These are phyloP conservation scores for Trichomonascaceae sp. DNA, from an alignment of 1,139 yeast species.

Conservation along the genomic window DNA sequence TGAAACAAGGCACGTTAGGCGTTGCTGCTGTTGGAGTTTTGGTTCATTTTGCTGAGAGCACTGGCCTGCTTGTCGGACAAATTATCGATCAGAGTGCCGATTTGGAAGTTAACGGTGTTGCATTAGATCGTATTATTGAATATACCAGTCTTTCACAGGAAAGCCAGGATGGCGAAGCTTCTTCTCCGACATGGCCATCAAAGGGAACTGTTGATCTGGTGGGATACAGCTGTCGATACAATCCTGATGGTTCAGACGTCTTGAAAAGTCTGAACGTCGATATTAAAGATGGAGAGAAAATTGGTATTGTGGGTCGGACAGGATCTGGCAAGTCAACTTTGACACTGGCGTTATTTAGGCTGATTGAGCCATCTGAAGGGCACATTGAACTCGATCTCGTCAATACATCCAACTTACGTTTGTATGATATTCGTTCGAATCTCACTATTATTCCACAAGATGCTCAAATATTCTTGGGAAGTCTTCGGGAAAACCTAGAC, in stretches of 20 bases:
- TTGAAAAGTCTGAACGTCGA: constrained; percentile 47
- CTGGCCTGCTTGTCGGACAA: constrained; percentile 53
- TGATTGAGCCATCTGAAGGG: constrained; percentile 61
- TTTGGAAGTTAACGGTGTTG: constrained; percentile 68
- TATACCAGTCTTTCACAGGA: constrained; percentile 61
- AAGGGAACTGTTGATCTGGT: constrained; percentile 52
- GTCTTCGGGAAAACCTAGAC: constrained; percentile 59
- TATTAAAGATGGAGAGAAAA: constrained; percentile 56
- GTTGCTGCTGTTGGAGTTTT: constrained; percentile 71
- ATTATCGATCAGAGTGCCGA: constrained; percentile 65
- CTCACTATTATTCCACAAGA: constrained; percentile 72
- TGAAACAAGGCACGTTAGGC: constrained; percentile 46
- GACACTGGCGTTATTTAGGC: constrained; percentile 62
- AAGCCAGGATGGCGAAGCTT: constrained; percentile 33
- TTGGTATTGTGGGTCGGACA: constrained; percentile 80
- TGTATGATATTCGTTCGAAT: constrained; percentile 50
- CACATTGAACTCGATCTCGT: constrained; percentile 50
- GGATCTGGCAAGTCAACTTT: constrained; percentile 82
- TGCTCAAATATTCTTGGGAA: constrained; percentile 63
- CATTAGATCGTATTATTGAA: constrained; percentile 71
- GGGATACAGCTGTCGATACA: constrained; percentile 57
- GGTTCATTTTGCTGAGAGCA: constrained; percentile 63
- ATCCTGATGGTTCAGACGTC: constrained; percentile 50
- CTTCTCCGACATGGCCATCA: constrained; percentile 53
- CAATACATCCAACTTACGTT: constrained; percentile 52